Base-by-base conservation (phyloP, 257 asterid species). In the Capsicum baccatum region DNA sequence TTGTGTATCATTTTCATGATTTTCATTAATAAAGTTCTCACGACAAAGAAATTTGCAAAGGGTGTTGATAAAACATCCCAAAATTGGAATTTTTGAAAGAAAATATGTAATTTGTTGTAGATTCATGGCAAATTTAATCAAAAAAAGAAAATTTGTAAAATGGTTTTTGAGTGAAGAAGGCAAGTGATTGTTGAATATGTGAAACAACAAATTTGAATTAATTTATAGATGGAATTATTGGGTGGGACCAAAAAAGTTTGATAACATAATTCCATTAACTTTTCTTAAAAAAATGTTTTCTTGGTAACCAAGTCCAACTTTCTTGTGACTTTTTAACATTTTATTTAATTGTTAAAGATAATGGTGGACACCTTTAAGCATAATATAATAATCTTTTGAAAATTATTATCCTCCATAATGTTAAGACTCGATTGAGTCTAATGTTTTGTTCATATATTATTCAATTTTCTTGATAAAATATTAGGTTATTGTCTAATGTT, bases 61-160 rank as follows among this genome's bases (percentile, higher is more conserved):
- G 81, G 48, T 52, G 63, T 26, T 14, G 47, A 76, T 13, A 52
- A 13, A 0, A 52, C 81, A 76, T 0, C 81, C 81, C 47, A 76
- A 76, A 52, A 76, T 13, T 76, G 81, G 81, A 52, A 76, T 26
- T 76, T n/a, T 76, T 76, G 81, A 52, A 52, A 52, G 15, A 54
- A 54, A 37, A 54, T 26, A 0, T 52, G 81, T 4, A 76, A 14
- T 26, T 76, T 52, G 81, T 52, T 76, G 81, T 13, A 52, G 4
- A 52, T 76, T 76, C 81, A 76, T 78, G 15, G 48, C 39, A 35
- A 6, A 13, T 50, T 66, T 66, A 37, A 26, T 8, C 47, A 0
- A 8, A 3, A 3, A 1, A 76, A 13, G 15, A 50, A 12, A 76
- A 13, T 0, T 50, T 50, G 19, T 50, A 21, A 21, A 74, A 50